Percentiles rank a stretch among this genome's conserved stretches.
phyloP scores from a whole-genome alignment of 1,284 basidiomycete species.

The Leccinum griseonigrum region DNA sequence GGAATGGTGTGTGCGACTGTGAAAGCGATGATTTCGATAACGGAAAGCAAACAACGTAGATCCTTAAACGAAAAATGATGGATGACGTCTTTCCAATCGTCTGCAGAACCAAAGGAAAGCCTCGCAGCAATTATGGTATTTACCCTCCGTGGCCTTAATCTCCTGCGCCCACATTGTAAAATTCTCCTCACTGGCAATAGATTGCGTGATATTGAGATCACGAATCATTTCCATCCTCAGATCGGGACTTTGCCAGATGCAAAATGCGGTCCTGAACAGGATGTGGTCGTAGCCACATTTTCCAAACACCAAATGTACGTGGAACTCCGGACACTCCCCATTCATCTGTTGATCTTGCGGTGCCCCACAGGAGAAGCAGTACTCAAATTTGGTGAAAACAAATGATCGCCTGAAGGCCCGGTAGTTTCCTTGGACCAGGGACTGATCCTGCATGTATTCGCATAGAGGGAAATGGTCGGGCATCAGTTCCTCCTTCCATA shows the following conservation, averaged over 20 bases:
- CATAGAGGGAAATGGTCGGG: neutral
- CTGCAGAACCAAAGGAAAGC: neutral
- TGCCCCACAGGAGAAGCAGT: neutral
- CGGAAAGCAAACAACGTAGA: no score
- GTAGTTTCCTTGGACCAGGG: neutral
- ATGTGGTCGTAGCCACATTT: neutral
- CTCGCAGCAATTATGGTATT: slow-evolving; percentile 1
- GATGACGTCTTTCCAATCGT: neutral
- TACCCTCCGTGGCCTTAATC: neutral
- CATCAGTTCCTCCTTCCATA: neutral
- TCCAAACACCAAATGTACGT: neutral
- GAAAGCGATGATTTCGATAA: no score
- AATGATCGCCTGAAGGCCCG: neutral
- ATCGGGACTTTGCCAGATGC: neutral
- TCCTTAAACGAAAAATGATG: slow-evolving; percentile 2
- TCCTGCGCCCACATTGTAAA: neutral
- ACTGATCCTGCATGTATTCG: neutral
- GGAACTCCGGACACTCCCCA: neutral
- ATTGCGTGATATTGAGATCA: neutral
- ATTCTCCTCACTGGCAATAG: neutral
- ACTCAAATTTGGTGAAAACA: neutral
- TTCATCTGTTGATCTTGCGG: neutral
- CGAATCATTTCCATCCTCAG: neutral
- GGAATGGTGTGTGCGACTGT: no score
- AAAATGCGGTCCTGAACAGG: neutral